Evolutionary conservation across 768 basidiomycete species (phyloP), one percentile per base, ranked within the genome.

Genomic region (Lactarius hengduanensis): DNA sequence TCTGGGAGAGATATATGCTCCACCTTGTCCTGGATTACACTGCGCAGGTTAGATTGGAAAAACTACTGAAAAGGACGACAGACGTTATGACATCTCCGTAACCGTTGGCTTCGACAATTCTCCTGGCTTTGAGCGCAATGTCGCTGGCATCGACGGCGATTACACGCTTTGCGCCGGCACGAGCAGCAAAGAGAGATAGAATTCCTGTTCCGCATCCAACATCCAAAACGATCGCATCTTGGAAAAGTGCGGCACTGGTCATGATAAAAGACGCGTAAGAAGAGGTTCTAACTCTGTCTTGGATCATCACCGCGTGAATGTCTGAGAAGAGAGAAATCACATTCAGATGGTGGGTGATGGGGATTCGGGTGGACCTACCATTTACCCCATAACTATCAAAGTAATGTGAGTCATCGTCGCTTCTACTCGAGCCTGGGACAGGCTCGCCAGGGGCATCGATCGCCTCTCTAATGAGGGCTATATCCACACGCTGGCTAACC

Each of bases 161-260:
- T 9, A 98, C 96, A 32, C 88, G 86, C 74, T 90, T 91, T 13
- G 96, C 96, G 16, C 96, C 96, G 0, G 92, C 89, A 62, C 85
- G 82, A 2, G 96, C 96, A 5, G 94, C 94, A 71, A 97, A 91
- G 66, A 98, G 81, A 30, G 92, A 94, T 10, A 97, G 81, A 58
- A 97, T 94, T 2, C 96, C 93, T 0, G 96, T 97, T 1, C 96
- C 96, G 72, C 96, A 98, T 6, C 96, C 96, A 28, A 98, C 95
- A 71, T 98, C 96, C 65, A 98, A 86, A 6, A 98, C 96, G 59
- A 89, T 77, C 20, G 93, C 91, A 69, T 88, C 91, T 63, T 85
- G 84, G 81, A 98, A 97, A 15, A 95, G 77, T 7, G 81, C 74
- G 0, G 94, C 90, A 74, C 90, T 95, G 7, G 84, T 86, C 32